Base-by-base conservation (phyloP, 2,329 filamentous ascomycete genomes). In the Cladosporium sp. region DNA sequence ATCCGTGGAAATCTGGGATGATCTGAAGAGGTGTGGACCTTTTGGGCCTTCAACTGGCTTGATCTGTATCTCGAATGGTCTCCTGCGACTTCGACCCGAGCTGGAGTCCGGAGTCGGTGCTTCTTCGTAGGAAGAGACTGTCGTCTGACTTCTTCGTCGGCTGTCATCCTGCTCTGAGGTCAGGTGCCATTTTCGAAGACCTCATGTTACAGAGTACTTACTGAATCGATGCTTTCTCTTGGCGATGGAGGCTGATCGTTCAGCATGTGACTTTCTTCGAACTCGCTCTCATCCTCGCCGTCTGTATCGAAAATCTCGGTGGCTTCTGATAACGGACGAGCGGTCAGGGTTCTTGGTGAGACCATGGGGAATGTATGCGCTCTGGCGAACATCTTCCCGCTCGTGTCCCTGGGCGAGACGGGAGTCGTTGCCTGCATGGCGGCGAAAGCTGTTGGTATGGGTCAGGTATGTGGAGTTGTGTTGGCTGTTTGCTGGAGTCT, bases 81-180 rank as follows among this genome's bases (percentile, higher is more conserved):
- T 77, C 53, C 80, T 78, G 56, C 79, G 76, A 33, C 60, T 63
- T 15, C 53, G 57, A 57, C 77, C 77, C 39, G 85, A 85, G 55
- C 81, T 79, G 15, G 45, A 48, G 19, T 48, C 27, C 16, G 91
- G 91, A 20, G 91, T 95, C 25, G 82, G 81, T 3, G 84, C 78
- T 65, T 95, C 90, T 62, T 94, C 89, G 61, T 86, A 90, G 1
- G 88, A 92, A 6, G 90, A 95, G 32, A 93, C 76, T 2, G 91
- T 95, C 3, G 88, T 92, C 64, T 91, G 82, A 72, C 88, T 94
- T 53, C 81, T 82, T 61, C 86, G 80, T 59, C 86, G 90, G 63
- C 60, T 59, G 55, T 65, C 55, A 50, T 50, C 51, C 56, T 71
- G 39, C 59, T 53, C 33, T 7, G 43, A 55, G 50, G 62, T 57